Conservation (phyloP, 164 flowering plant species). For the Annona squamosa region DNA sequence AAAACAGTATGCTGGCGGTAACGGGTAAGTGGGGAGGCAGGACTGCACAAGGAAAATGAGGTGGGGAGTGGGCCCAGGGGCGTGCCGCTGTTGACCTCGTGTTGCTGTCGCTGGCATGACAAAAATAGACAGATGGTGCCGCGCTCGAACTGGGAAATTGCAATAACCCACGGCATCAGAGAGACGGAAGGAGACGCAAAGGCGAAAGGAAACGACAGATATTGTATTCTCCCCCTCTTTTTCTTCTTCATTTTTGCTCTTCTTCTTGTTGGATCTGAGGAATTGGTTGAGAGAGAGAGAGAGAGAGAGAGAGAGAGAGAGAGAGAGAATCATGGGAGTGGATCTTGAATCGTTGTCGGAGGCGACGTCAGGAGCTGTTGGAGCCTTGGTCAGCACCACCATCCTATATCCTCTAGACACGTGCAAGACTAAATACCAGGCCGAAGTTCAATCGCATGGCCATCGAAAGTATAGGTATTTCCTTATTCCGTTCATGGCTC, state of each 20-base stretch:
- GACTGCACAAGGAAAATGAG: too few relatives aligned
- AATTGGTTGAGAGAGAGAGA: background rate
- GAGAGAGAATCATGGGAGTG: slow-evolving; percentile 14
- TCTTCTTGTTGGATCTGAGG: background rate
- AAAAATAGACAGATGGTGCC: too few relatives aligned
- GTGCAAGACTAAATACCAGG: slow-evolving; percentile 53
- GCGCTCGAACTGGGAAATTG: too few relatives aligned
- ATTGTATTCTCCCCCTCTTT: background rate
- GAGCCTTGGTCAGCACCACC: slow-evolving; percentile 47
- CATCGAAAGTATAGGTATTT: slow-evolving; percentile 38
- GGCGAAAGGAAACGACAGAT: background rate
- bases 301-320: background rate
- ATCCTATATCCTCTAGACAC: slow-evolving; percentile 47
- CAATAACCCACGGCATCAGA: too few relatives aligned
- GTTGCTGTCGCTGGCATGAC: too few relatives aligned
- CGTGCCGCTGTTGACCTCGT: too few relatives aligned
- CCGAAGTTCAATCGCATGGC: slow-evolving; percentile 30
- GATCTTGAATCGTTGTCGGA: slow-evolving; percentile 42
- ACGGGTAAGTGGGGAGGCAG: too few relatives aligned
- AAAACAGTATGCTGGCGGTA: too few relatives aligned
- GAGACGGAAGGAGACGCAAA: background rate
- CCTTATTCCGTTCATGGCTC: background rate
- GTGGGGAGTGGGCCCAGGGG: too few relatives aligned
- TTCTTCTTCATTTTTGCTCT: background rate
- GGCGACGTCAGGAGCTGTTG: slow-evolving; percentile 49